Conservation (phyloP, 495 filamentous ascomycete genomes). For the Hypoxylon subgilvum region DNA sequence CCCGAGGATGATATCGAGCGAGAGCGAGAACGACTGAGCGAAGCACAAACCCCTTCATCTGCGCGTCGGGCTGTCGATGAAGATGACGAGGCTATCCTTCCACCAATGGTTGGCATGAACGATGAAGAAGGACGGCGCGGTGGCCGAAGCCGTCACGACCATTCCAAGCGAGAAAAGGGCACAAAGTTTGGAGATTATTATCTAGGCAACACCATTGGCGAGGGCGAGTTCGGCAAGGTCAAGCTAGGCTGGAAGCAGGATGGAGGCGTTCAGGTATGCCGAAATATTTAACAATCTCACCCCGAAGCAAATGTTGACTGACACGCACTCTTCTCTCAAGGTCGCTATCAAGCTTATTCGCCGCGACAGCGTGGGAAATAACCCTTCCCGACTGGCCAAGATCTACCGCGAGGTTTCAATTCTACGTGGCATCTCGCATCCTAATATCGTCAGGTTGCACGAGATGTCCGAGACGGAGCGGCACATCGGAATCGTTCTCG, state of each 20-base stretch:
- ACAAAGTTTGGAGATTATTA: conserved; percentile 94
- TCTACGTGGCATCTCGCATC: conserved; percentile 81
- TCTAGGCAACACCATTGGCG: conserved; percentile 93
- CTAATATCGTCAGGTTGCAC: conserved; percentile 95
- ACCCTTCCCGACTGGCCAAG: conserved; percentile 87
- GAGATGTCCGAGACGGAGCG: conserved; percentile 98
- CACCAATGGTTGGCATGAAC: conserved; percentile 60
- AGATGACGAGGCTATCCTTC: conserved; percentile 59
- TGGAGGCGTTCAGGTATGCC: conserved; percentile 74
- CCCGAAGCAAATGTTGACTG: conserved; percentile 2
- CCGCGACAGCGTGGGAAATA: conserved; percentile 82
- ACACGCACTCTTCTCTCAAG: conserved; percentile 54
- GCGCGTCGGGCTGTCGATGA: conserved; percentile 41
- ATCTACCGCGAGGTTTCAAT: conserved; percentile 97
- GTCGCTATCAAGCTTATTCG: conserved; percentile 99
- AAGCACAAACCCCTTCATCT: conserved; percentile 60
- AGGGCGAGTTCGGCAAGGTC: conserved; percentile 98
- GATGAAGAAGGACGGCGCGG: conserved; percentile 67
- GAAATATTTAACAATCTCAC: neutral
- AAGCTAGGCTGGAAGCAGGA: conserved; percentile 99
- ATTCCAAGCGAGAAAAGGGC: conserved; percentile 71
- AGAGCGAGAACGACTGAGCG: conserved; percentile 72
- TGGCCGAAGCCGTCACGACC: conserved; percentile 78
- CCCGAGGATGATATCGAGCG: conserved; percentile 78
- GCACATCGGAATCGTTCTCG: conserved; percentile 96